Base-by-base conservation (phyloP, 208 protist genomes). In the Leishmania braziliensis region DNA sequence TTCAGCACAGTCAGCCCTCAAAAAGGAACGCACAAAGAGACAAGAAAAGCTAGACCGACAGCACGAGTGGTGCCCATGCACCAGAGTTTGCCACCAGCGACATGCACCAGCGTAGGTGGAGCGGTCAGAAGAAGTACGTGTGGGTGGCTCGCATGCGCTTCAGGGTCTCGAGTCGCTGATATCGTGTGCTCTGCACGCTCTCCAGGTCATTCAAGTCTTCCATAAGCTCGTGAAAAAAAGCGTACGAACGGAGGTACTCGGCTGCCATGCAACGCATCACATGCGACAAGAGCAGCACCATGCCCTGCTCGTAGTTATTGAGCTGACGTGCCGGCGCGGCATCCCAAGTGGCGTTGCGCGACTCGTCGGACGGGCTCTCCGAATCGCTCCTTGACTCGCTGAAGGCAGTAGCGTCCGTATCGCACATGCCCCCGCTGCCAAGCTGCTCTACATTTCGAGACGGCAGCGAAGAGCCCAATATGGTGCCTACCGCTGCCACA, bases 181-280 rank as follows among this genome's bases (percentile, higher is more conserved):
- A 81, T 12, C 91, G 84, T 29, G 91, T 82, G 63, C 81, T 85
- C 54, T 86, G 85, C 77, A 85, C 81, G 72, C 87, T 90, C 76
- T 96, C 90, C 65, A 96, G 81, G 73, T 93, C 87, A 20, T 96
- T 91, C 43, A 95, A 78, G 78, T 95, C 92, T 62, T 91, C 86
- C 60, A 96, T 70, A 29, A 96, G 81, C 77, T 91, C 90, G 62
- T 85, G 83, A 29, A 88, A 88, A 50, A 93, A 90, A 39, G 53
- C 60, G 70, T 96, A 96, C 0, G 74, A 77, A 53, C 88, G 78
- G 14, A 93, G 81, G 78, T 92, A 90, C 71, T 89, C 85, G 14
- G 85, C 69, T 29, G 82, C 90, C 10, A 87, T 82, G 14, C 83
- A 85, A 26, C 94, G 89, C 84, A 97, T 93, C 18, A 90, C 72